A percentile compares a stretch with the other conserved stretches of the same genome.
Conservation (phyloP, 1,139 yeast genomes). For the Torulaspora pretoriensis region DNA sequence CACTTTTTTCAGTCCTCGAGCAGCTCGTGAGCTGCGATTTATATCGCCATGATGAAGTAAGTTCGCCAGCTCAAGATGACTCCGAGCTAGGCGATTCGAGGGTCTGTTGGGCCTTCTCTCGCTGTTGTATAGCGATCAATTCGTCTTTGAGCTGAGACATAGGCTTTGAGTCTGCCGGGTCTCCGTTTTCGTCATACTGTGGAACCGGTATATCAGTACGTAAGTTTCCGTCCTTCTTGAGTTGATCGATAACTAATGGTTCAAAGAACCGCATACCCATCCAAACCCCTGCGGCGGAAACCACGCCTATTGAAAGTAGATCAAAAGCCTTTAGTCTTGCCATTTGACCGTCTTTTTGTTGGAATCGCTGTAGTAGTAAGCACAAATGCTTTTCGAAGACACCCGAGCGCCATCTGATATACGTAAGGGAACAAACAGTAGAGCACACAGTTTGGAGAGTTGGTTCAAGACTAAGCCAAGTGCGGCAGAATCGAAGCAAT, state of each 20-base stretch:
- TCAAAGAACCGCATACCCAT: constrained; percentile 66
- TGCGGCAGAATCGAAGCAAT: background rate
- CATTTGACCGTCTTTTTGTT: constrained; percentile 23
- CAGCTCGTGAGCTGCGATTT: constrained; percentile 3
- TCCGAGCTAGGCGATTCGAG: background rate
- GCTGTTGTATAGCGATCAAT: constrained; percentile 16
- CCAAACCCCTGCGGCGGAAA: constrained; percentile 42
- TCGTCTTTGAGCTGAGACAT: constrained; percentile 20
- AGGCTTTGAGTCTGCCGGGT: constrained; percentile 32
- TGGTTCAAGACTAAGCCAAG: too few species aligned
- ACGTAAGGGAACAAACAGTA: too few species aligned
- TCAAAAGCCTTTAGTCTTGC: constrained; percentile 39
- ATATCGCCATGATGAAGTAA: background rate
- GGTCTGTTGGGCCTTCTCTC: constrained; percentile 12
- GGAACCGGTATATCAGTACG: constrained; percentile 55
- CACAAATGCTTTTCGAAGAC: background rate
- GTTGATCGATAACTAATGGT: constrained; percentile 65
- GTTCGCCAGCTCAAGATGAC: background rate
- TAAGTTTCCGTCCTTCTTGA: constrained; percentile 63
- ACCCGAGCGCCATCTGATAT: background rate
- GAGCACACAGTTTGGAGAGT: too few species aligned
- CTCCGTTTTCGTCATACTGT: constrained; percentile 42
- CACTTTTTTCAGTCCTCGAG: background rate
- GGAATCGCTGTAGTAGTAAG: background rate
- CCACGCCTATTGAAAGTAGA: constrained; percentile 36